phyloP scores from a whole-genome alignment of 495 filamentous ascomycete species.

The Neurospora sp. region DNA sequence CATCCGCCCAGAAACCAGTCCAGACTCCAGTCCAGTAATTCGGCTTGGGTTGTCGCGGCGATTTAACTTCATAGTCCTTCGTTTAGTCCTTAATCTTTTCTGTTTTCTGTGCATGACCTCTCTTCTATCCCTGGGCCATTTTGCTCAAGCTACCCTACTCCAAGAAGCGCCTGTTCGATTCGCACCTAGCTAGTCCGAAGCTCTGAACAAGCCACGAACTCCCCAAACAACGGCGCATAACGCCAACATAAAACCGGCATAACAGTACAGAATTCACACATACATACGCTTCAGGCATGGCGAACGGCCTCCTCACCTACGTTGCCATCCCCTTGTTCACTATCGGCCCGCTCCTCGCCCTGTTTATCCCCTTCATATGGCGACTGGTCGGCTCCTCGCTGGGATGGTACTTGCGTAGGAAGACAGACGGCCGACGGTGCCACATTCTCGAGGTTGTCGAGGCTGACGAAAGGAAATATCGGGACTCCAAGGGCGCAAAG shows the following conservation, averaged over 20 bases:
- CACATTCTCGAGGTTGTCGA: conserved; percentile 51
- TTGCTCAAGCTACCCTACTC: neutral
- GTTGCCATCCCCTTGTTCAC: conserved; percentile 11
- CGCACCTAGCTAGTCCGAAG: neutral
- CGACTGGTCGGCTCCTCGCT: conserved; percentile 33
- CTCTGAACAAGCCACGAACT: neutral
- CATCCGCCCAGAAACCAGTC: neutral
- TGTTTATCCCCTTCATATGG: conserved; percentile 26
- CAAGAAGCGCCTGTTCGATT: neutral
- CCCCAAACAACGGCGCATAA: neutral
- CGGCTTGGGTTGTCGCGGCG: neutral
- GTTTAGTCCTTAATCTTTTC: neutral
- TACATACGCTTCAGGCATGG: neutral
- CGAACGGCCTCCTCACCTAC: conserved; percentile 8
- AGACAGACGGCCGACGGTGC: conserved; percentile 52
- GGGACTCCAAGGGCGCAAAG: conserved; percentile 23
- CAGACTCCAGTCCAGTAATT: neutral
- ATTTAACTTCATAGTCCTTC: neutral
- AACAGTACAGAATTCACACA: neutral
- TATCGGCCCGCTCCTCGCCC: conserved; percentile 18
- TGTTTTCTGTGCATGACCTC: neutral
- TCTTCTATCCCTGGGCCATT: neutral
- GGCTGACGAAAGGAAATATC: conserved; percentile 47
- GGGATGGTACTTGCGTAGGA: conserved; percentile 57
- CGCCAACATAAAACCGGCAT: neutral